Percentiles rank a stretch among this genome's conserved stretches.
Conservation (phyloP, 495 filamentous ascomycete genomes). For the Hypoxylon lienhwacheense region DNA sequence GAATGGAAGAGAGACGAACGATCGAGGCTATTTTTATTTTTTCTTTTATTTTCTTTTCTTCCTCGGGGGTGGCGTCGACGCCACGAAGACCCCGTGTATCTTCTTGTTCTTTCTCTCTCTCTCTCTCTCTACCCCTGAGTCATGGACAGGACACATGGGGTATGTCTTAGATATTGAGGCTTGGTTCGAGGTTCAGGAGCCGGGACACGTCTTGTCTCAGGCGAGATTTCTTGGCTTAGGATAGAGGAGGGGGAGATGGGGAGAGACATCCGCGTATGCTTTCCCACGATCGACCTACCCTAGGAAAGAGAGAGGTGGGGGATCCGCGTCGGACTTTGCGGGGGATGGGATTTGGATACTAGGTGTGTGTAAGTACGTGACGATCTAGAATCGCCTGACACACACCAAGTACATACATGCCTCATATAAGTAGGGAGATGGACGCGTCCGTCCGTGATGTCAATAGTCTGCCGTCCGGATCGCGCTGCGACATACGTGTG, state of each 20-base stretch:
- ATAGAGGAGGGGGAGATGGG: too few species aligned
- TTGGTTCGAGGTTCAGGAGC: too few species aligned
- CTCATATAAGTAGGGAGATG: not conserved
- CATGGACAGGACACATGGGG: not conserved
- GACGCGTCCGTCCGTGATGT: not conserved
- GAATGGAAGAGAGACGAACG: too few species aligned
- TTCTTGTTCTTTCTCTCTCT: not conserved
- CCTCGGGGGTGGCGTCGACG: too few species aligned
- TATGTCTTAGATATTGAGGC: not conserved
- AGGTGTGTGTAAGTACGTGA: too few species aligned
- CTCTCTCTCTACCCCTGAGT: not conserved
- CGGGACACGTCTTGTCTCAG: too few species aligned
- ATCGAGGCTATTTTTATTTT: not conserved
- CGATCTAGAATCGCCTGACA: too few species aligned
- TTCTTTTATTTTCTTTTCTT: too few species aligned
- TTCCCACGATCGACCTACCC: not conserved
- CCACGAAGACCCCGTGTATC: not conserved
- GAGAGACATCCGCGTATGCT: constrained; percentile 1
- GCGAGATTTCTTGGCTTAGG: too few species aligned
- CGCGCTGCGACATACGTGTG: constrained; percentile 12
- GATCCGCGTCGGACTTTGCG: not conserved
- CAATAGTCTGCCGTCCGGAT: constrained; percentile 8
- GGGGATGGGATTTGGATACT: too few species aligned
- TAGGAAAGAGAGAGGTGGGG: too few species aligned
- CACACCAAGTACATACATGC: too few species aligned